Percentiles rank a stretch among this genome's conserved stretches.
These are phyloP conservation scores for Thermothelomyces thermophilus DNA, from an alignment of 2,329 filamentous ascomycete genomes.

Conservation along the genomic window DNA sequence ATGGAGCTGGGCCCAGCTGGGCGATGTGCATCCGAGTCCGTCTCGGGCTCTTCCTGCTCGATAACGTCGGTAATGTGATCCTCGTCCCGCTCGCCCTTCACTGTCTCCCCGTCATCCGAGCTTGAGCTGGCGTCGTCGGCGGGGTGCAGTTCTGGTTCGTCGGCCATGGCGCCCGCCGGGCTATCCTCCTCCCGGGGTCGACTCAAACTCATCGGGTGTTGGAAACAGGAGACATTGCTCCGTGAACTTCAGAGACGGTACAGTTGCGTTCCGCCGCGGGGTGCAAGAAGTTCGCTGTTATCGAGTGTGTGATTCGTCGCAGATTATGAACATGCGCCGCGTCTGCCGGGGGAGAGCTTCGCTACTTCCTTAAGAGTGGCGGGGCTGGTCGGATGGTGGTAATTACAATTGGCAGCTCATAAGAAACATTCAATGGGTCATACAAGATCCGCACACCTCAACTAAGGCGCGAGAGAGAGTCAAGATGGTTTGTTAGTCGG, in stretches of 20 bases:
- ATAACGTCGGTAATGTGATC: conserved; percentile 32
- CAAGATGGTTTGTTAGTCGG: not conserved
- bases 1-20: conserved; percentile 34
- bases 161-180: conserved; percentile 43
- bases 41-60: conserved; percentile 31
- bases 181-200: conserved; percentile 55
- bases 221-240: conserved; percentile 27
- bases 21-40: conserved; percentile 22
- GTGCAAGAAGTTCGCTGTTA: conserved; percentile 18
- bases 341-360: not conserved
- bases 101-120: conserved; percentile 39
- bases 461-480: no score
- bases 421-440: not conserved
- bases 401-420: not conserved
- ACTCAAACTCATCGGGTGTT: conserved; percentile 63
- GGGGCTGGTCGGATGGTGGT: not conserved
- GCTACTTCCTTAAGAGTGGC: not conserved
- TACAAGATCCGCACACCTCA: no score
- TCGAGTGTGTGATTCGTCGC: not conserved
- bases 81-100: conserved; percentile 33
- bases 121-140: conserved; percentile 35
- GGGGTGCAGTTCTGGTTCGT: conserved; percentile 41
- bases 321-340: not conserved
- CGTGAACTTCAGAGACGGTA: not conserved
- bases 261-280: conserved; percentile 15